A percentile compares a stretch with the other conserved stretches of the same genome.
phyloP scores from a whole-genome alignment of 106 monocot genomes.

The Acorus calamus region DNA sequence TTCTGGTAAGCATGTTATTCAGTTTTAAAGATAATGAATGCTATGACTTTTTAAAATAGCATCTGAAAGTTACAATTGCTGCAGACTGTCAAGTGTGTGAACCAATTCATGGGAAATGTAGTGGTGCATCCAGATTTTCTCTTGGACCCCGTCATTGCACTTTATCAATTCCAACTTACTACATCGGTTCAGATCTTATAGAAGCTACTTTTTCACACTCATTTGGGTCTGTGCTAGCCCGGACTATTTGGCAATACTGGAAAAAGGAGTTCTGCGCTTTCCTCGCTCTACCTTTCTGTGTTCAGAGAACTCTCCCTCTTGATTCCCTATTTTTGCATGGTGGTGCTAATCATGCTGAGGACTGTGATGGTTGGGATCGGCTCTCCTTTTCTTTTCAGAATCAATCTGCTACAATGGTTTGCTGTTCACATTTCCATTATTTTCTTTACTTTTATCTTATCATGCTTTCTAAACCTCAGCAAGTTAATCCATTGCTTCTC shows the following conservation, averaged over 20 bases:
- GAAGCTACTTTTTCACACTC: slow-evolving; percentile 24
- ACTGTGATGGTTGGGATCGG: slow-evolving; percentile 33
- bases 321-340: slow-evolving; percentile 41
- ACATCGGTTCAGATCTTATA: slow-evolving; percentile 58
- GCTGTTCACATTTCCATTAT: neutral
- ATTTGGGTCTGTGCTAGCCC: slow-evolving; percentile 36
- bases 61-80: neutral
- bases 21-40: neutral
- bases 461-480: no score
- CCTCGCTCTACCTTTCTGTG: slow-evolving; percentile 51
- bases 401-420: slow-evolving; percentile 31
- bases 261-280: slow-evolving; percentile 57
- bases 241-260: slow-evolving; percentile 53
- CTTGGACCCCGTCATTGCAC: slow-evolving; percentile 4
- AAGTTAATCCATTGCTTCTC: no score
- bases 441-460: no score
- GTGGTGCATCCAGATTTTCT: slow-evolving; percentile 10
- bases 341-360: slow-evolving; percentile 31
- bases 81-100: slow-evolving; percentile 22
- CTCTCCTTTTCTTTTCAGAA: slow-evolving; percentile 24
- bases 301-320: slow-evolving; percentile 47
- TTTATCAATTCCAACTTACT: slow-evolving; percentile 55
- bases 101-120: slow-evolving; percentile 8
- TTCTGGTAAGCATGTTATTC: slow-evolving; percentile 25
- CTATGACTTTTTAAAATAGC: neutral